phyloP scores from a whole-genome alignment of 768 basidiomycete species.

The Leccinellum rugosiceps region DNA sequence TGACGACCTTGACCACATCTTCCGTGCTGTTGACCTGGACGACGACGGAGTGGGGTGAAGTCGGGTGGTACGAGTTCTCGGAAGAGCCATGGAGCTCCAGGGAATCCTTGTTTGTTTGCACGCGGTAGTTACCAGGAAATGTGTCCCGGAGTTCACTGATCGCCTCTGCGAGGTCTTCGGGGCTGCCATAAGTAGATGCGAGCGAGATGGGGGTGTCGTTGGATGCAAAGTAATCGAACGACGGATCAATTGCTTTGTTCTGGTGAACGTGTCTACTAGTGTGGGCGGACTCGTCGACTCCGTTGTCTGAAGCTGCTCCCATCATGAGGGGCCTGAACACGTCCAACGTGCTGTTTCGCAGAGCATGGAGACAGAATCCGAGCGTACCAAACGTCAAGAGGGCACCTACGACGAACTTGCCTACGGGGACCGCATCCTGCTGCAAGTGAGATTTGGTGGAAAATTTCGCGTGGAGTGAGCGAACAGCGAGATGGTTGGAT shows the following conservation, averaged over 20 bases:
- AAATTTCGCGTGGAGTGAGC: neutral
- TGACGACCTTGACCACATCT: slow-evolving; percentile 79
- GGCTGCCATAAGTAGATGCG: slow-evolving; percentile 41
- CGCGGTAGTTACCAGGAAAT: slow-evolving; percentile 45
- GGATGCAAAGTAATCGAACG: neutral
- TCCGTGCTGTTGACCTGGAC: slow-evolving; percentile 65
- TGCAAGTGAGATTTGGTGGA: neutral
- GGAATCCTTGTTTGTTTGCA: slow-evolving; percentile 49
- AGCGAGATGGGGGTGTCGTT: slow-evolving; percentile 1
- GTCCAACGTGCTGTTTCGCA: slow-evolving; percentile 2
- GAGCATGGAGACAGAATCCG: slow-evolving; percentile 17
- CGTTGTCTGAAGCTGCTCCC: neutral
- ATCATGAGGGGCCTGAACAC: slow-evolving; percentile 6
- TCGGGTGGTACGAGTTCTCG: slow-evolving; percentile 64
- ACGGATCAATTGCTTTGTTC: neutral
- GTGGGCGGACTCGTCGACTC: neutral
- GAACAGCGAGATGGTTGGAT: neutral
- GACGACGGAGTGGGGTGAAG: slow-evolving; percentile 52
- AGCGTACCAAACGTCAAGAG: slow-evolving; percentile 20
- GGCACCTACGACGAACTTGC: slow-evolving; percentile 16
- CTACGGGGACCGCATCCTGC: slow-evolving; percentile 3
- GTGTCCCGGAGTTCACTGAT: slow-evolving; percentile 49
- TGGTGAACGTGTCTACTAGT: neutral
- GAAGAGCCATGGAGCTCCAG: slow-evolving; percentile 62
- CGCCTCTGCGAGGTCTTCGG: slow-evolving; percentile 44